These are phyloP conservation scores for Cantharellus cinnabarinus DNA, from an alignment of 768 basidiomycete genomes.

Conservation along the genomic window DNA sequence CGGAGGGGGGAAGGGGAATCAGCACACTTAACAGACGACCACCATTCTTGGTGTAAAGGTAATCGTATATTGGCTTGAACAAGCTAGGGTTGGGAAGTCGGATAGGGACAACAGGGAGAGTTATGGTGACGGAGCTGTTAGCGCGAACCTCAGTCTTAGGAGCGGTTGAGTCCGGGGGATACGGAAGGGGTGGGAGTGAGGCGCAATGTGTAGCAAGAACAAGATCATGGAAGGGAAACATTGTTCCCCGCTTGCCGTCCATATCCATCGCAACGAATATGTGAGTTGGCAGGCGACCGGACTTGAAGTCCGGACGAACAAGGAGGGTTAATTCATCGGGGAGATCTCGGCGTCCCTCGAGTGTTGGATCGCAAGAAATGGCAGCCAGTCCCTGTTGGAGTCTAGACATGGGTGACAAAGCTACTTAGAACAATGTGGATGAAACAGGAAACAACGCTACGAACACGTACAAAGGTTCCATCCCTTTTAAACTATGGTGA, in stretches of 20 bases:
- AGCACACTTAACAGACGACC: slow-evolving; percentile 32
- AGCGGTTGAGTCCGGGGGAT: slow-evolving; percentile 27
- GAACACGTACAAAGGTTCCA: not conserved
- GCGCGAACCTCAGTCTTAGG: slow-evolving; percentile 6
- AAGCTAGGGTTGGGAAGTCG: slow-evolving; percentile 40
- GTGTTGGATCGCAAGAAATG: slow-evolving; percentile 8
- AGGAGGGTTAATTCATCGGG: slow-evolving; percentile 21
- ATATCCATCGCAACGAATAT: slow-evolving; percentile 17
- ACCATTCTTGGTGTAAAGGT: slow-evolving; percentile 43
- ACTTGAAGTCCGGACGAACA: slow-evolving; percentile 11
- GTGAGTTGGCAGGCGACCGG: slow-evolving; percentile 18
- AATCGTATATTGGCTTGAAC: slow-evolving; percentile 38
- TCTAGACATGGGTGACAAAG: not conserved
- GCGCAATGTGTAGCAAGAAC: slow-evolving; percentile 52
- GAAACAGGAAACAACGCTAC: not conserved
- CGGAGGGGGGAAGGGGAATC: slow-evolving; percentile 16
- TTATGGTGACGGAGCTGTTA: slow-evolving; percentile 18
- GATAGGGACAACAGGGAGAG: slow-evolving; percentile 41
- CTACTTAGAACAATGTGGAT: not conserved
- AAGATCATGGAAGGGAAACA: slow-evolving; percentile 51
- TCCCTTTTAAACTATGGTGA: slow-evolving; percentile 11
- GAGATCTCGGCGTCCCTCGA: slow-evolving; percentile 9
- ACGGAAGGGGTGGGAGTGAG: slow-evolving; percentile 35
- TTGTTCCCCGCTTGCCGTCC: slow-evolving; percentile 12
- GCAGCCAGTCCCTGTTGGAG: not conserved